phyloP scores from a whole-genome alignment of 164 flowering plant species.

The Stephania japonica region DNA sequence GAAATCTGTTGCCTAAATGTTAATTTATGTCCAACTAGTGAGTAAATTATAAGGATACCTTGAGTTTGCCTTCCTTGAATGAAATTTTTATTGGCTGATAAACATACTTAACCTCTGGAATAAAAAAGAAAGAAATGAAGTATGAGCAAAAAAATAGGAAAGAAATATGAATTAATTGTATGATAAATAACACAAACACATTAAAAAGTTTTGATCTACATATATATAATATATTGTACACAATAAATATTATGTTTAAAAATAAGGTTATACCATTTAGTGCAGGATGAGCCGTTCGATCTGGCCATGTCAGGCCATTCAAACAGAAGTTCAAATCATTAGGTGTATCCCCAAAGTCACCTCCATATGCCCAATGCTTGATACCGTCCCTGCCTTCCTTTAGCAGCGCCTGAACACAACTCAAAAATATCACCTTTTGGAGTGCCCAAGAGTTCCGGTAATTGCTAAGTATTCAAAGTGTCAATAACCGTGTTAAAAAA shows the following conservation, averaged over 20 bases:
- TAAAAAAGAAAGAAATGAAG: conserved; percentile 4
- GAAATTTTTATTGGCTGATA: conserved; percentile 85
- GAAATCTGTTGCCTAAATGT: not conserved
- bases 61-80: conserved; percentile 34
- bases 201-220: not conserved
- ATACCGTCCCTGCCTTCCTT: conserved; percentile 55
- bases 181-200: not conserved
- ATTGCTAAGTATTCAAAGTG: too few relatives aligned
- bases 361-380: conserved; percentile 97
- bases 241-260: not conserved
- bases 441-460: not conserved
- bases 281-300: conserved; percentile 93
- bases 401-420: conserved; percentile 51
- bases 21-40: not conserved
- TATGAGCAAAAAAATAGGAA: not conserved
- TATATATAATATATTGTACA: not conserved
- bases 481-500: too few relatives aligned
- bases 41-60: conserved; percentile 40
- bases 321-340: conserved; percentile 92
- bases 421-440: not conserved
- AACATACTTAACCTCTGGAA: conserved; percentile 83
- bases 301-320: conserved; percentile 89
- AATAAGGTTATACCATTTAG: conserved; percentile 48
- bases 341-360: conserved; percentile 92
- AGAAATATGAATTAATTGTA: not conserved